These are phyloP conservation scores for Leccinum imitatum DNA, from an alignment of 768 basidiomycete species.

Conservation along the genomic window DNA sequence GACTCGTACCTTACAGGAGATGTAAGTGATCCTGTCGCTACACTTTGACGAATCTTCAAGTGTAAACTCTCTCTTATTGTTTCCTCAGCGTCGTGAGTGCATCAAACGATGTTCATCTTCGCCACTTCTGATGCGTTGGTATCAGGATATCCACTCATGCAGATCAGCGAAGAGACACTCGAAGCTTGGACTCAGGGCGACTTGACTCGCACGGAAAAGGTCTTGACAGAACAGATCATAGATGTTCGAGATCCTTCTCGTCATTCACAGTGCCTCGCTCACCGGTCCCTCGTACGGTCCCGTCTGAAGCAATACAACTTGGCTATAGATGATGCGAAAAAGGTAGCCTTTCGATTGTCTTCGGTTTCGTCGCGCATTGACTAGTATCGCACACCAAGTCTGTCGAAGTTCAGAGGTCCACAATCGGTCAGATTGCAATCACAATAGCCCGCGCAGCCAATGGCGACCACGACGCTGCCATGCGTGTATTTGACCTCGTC, in stretches of 20 bases:
- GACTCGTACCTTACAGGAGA: not conserved
- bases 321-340: conserved; percentile 7
- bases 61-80: too few relatives aligned
- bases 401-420: conserved; percentile 4
- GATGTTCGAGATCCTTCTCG: too few relatives aligned
- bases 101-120: accelerated
- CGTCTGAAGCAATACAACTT: not conserved
- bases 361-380: not conserved
- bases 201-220: not conserved
- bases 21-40: not conserved
- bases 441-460: not conserved
- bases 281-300: not conserved
- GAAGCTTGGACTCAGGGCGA: not conserved
- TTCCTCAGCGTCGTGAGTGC: not conserved
- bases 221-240: not conserved
- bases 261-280: not conserved
- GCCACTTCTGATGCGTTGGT: not conserved
- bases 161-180: not conserved
- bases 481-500: conserved; percentile 10
- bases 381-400: not conserved
- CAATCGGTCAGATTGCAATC: conserved; percentile 11
- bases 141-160: not conserved
- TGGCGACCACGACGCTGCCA: conserved; percentile 6
- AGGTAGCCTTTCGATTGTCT: not conserved
- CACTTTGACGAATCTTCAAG: not conserved